Percentiles rank a stretch among this genome's conserved stretches.
Conservation (phyloP, 345 rosid species). For the Camelina neglecta region DNA sequence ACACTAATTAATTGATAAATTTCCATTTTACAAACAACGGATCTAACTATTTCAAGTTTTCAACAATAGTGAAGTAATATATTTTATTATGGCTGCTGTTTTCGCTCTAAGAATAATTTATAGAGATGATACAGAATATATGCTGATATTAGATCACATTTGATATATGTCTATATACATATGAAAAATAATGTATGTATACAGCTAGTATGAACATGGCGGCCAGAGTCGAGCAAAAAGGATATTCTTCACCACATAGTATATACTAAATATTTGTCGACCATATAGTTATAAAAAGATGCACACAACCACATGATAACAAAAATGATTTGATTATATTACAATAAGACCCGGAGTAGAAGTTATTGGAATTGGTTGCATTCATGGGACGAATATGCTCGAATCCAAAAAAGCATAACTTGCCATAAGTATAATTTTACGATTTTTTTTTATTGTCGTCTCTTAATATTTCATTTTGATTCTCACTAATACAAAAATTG, state of each 20-base stretch:
- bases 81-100: conserved; percentile 1
- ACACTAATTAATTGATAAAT: background rate
- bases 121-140: conserved; percentile 3
- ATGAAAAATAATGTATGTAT: conserved; percentile 11
- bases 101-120: background rate
- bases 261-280: conserved; percentile 32
- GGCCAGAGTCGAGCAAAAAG: conserved; percentile 40
- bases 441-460: conserved; percentile 5
- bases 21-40: background rate
- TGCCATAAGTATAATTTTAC: conserved; percentile 7
- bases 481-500: conserved; percentile 17
- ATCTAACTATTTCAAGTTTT: background rate
- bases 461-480: conserved; percentile 15
- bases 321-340: conserved; percentile 8
- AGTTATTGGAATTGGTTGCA: conserved; percentile 42
- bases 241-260: conserved; percentile 15
- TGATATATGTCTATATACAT: background rate
- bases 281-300: conserved; percentile 21
- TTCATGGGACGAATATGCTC: conserved; percentile 45
- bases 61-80: background rate
- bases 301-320: conserved; percentile 36
- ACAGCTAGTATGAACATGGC: conserved; percentile 44
- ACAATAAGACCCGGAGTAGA: conserved; percentile 33
- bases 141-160: conserved; percentile 17
- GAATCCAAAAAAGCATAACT: conserved; percentile 32